These are phyloP conservation scores for Hypoxylon sp. DNA, from an alignment of 2,329 filamentous ascomycete species.

Conservation along the genomic window DNA sequence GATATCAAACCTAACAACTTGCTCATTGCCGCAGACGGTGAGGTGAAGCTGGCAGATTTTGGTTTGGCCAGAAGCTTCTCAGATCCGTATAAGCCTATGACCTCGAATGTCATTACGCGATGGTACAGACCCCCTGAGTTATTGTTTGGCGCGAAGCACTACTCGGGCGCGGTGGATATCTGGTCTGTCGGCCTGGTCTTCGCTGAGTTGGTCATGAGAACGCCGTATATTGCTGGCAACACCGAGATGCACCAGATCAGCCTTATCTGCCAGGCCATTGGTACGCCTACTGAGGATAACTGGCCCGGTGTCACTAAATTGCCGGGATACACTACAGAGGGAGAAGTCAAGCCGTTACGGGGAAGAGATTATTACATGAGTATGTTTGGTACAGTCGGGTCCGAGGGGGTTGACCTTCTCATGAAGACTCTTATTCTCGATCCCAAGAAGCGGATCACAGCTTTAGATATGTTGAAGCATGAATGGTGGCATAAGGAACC, in stretches of 20 bases:
- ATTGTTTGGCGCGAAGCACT: conserved; percentile 90
- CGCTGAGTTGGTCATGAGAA: conserved; percentile 87
- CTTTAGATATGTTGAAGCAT: conserved; percentile 83
- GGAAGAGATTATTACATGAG: conserved; percentile 80
- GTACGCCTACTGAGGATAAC: conserved; percentile 92
- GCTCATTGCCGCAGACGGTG: conserved; percentile 91
- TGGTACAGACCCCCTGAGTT: conserved; percentile 98
- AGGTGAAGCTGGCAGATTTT: conserved; percentile 97
- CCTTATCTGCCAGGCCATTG: conserved; percentile 86
- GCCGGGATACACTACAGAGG: conserved; percentile 82
- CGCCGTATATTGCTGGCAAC: conserved; percentile 86
- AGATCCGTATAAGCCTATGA: conserved; percentile 91
- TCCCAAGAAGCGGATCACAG: conserved; percentile 86
- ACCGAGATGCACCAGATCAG: conserved; percentile 89
- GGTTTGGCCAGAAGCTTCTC: conserved; percentile 91
- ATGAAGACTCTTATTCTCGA: conserved; percentile 89
- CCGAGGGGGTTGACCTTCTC: conserved; percentile 87
- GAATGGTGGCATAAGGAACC: conserved; percentile 89
- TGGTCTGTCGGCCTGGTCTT: conserved; percentile 96
- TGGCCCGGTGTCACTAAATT: conserved; percentile 93
- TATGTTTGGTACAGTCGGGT: conserved; percentile 84
- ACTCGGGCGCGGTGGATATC: conserved; percentile 90
- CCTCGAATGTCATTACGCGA: conserved; percentile 92
- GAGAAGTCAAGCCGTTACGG: conserved; percentile 71
- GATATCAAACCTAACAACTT: conserved; percentile 99